A percentile compares a stretch with the other conserved stretches of the same genome.
Evolutionary conservation across 805 yeast genomes (phyloP).

Genomic region (Lipomyces sp.): DNA sequence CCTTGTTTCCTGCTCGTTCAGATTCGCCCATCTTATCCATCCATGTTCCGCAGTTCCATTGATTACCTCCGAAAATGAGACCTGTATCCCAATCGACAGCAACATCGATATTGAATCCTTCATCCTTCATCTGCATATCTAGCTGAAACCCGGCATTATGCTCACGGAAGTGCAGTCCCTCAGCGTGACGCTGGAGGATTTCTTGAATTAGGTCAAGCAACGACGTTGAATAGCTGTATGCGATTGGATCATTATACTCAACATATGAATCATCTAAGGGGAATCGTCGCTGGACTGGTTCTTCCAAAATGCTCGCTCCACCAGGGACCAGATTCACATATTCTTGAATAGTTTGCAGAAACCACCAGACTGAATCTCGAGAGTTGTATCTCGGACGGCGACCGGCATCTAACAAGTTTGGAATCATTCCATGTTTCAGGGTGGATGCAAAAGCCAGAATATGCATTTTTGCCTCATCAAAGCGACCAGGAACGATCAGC

Average conservation of each 20-base stretch:
- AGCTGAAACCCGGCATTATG: conserved; percentile 91
- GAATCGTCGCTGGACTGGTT: conserved; percentile 77
- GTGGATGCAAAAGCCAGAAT: conserved; percentile 88
- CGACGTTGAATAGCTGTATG: conserved; percentile 72
- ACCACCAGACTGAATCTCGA: conserved; percentile 97
- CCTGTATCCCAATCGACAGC: conserved; percentile 90
- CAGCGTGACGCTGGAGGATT: conserved; percentile 84
- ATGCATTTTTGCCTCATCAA: conserved; percentile 77
- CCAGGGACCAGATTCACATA: conserved; percentile 69
- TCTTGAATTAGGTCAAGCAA: conserved; percentile 82
- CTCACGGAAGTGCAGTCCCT: conserved; percentile 84
- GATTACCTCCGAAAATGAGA: conserved; percentile 86
- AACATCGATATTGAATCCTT: conserved; percentile 86
- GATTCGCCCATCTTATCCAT: conserved; percentile 99
- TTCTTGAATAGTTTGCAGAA: conserved; percentile 84
- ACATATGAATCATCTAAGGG: conserved; percentile 86
- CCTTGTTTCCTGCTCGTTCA: conserved; percentile 75
- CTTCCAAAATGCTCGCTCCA: conserved; percentile 70
- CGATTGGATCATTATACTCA: conserved; percentile 67
- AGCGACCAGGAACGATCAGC: conserved; percentile 74
- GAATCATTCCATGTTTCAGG: conserved; percentile 92
- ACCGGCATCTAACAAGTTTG: conserved; percentile 90
- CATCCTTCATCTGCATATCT: conserved; percentile 90
- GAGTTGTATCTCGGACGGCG: conserved; percentile 94
- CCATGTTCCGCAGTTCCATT: conserved; percentile 97